Evolutionary conservation across 2,329 filamentous ascomycete species (phyloP), one percentile per base, ranked within the genome.

Genomic region (Emericellopsis atlantica): DNA sequence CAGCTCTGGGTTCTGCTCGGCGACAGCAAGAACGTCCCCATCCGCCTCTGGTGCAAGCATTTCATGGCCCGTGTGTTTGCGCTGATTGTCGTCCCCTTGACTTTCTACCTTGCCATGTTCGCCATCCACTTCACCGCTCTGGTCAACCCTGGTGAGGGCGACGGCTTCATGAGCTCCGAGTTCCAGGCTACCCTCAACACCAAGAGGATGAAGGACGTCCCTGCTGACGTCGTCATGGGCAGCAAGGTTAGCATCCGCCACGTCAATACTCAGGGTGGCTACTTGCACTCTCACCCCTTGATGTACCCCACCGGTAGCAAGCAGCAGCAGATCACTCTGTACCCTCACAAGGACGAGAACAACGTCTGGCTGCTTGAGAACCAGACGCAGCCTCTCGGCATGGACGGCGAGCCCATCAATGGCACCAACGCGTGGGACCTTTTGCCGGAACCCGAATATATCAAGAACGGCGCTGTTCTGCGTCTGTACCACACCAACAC

Each of bases 111-210:
- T 71, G 81, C 77, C 54, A 95, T 96, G 85, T 98, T 98, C 55
- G 89, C 78, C 40, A 93, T 98, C 53, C 92, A 98, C 69, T 98
- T 98, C 64, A 51, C 89, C 50, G 93, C 86, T 69, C 74, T 98
- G 34, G 76, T 82, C 45, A 98, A 98, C 65, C 92, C 92, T 23
- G 92, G 92, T 45, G 92, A 98, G 40, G 92, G 92, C 41, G 92
- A 98, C 61, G 92, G 92, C 42, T 98, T 98, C 70, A 98, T 98
- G 92, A 95, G 89, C 57, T 95, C 90, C 42, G 92, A 98, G 58
- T 98, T 98, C 70, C 92, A 98, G 66, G 84, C 92, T 26, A 96
- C 92, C 2, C 71, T 98, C 49, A 98, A 96, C 67, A 89, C 80
- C 54, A 98, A 96, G 70, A 81, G 77, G 40, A 98, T 98, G 92